Evolutionary conservation across 805 yeast species (phyloP), one percentile per base, ranked within the genome.

Genomic region (Sungouiozyma intestinalis): DNA sequence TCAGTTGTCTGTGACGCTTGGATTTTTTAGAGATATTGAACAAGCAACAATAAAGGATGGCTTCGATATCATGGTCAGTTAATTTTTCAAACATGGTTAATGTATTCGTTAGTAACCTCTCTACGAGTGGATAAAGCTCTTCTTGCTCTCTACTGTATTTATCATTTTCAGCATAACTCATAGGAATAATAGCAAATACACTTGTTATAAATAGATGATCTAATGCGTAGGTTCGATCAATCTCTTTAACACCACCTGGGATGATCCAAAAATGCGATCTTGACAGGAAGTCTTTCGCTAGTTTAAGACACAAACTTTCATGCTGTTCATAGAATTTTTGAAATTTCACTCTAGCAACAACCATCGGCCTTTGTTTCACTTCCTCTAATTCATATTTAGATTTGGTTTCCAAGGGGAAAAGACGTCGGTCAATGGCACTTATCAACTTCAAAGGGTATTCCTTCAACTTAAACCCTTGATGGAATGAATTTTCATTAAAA

Each of bases 201-300:
- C 77, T 71, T 0, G 77, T 63, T 17, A 73, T 74, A 45, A 76
- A 74, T 3, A 78, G 73, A 54, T 76, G 79, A 27, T 65, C 63
- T 15, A 59, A 49, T 3, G 72, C 79, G 51, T 72, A 76, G 9
- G 60, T 59, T 33, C 67, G 54, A 34, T 69, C 64, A 11, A 76
- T 66, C 27, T 66, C 67, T 32, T 66, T 71, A n/a, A 74, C 65
- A 4, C 79, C 80, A 9, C 79, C 80, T 1, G 81, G 81, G 4
- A 75, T 71, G 36, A 77, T 74, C 78, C 80, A 77, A 51, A 71
- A 73, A 50, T 74, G 79, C 3, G 81, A 74, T 35, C 69, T 70
- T 15, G 66, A 68, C 32, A 76, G 53, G 46, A 76, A 77, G 20
- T 70, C 69, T 43, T 66, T 64, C 0, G 74, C 69, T 24, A 76